Percentiles rank a stretch among this genome's conserved stretches.
Conservation (phyloP, 768 basidiomycete species). For the Podaxis sp. region DNA sequence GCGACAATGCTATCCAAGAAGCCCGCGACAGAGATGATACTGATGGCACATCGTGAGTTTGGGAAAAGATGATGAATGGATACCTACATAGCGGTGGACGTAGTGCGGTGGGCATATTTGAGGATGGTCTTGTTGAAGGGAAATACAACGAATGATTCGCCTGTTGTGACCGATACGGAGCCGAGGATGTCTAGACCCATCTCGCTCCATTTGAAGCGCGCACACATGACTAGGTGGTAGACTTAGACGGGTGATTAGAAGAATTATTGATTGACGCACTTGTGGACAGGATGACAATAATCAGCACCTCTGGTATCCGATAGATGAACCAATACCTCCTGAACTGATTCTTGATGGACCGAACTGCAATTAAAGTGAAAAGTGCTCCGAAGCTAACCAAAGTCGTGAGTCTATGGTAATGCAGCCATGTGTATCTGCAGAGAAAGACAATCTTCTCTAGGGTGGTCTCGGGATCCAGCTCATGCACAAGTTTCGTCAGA, state of each 20-base stretch:
- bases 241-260: background rate
- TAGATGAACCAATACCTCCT: conserved; percentile 68
- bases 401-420: conserved; percentile 66
- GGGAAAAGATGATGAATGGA: background rate
- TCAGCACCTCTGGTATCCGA: conserved; percentile 85
- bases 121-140: conserved; percentile 63
- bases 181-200: conserved; percentile 86
- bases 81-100: conserved; percentile 74
- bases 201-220: conserved; percentile 68
- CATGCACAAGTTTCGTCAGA: conserved; percentile 52
- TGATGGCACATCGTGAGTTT: conserved; percentile 22
- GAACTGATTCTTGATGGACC: conserved; percentile 57
- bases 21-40: conserved; percentile 79
- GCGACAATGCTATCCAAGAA: conserved; percentile 95
- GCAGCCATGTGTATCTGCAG: conserved; percentile 49
- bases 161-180: conserved; percentile 61
- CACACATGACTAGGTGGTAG: conserved; percentile 58
- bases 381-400: conserved; percentile 74
- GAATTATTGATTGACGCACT: conserved; percentile 42
- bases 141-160: conserved; percentile 63
- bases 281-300: conserved; percentile 83
- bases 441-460: conserved; percentile 80
- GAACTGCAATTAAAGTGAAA: conserved; percentile 57
- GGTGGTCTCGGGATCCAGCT: conserved; percentile 61
- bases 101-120: conserved; percentile 72